Evolutionary conservation across 805 yeast genomes (phyloP).

Genomic region (Saccharomycopsis sp.): DNA sequence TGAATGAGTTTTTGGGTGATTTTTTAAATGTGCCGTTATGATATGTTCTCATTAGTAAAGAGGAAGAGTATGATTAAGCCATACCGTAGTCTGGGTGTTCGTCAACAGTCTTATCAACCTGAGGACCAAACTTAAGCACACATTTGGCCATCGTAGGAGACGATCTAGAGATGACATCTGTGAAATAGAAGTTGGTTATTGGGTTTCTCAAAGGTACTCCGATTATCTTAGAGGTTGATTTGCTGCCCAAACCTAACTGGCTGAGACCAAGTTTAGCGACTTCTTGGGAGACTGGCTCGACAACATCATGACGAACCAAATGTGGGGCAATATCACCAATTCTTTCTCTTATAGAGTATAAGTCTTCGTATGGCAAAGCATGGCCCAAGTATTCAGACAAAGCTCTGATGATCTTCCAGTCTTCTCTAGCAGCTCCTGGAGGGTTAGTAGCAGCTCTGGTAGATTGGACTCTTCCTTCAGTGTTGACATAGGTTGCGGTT

Average conservation of each 20-base stretch:
- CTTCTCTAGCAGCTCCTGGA: conserved; percentile 87
- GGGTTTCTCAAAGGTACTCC: conserved; percentile 58
- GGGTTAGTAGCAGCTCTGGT: conserved; percentile 84
- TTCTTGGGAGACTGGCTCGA: conserved; percentile 60
- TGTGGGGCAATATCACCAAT: conserved; percentile 76
- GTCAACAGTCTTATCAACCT: conserved; percentile 53
- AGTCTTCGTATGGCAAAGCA: conserved; percentile 70
- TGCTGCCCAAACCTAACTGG: conserved; percentile 30
- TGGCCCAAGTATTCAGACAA: conserved; percentile 68
- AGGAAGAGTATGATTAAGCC: conserved; percentile 24
- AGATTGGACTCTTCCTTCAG: conserved; percentile 82
- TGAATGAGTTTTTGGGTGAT: not conserved
- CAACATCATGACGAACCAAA: conserved; percentile 63
- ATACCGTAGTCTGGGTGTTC: conserved; percentile 29
- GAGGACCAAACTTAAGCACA: conserved; percentile 63
- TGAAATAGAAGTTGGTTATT: conserved; percentile 78
- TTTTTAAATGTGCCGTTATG: not conserved
- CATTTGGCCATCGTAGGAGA: conserved; percentile 90
- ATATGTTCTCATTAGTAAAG: not conserved
- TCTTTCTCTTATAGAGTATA: conserved; percentile 59
- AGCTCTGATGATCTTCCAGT: conserved; percentile 84
- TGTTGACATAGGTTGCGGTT: conserved; percentile 76
- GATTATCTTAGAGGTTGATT: conserved; percentile 34
- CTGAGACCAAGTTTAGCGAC: conserved; percentile 52
- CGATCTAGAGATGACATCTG: conserved; percentile 79